A percentile compares a stretch with the other conserved stretches of the same genome.
Conservation (phyloP, 352 stramenopile genomes). For the Nothophytophthora sp. region DNA sequence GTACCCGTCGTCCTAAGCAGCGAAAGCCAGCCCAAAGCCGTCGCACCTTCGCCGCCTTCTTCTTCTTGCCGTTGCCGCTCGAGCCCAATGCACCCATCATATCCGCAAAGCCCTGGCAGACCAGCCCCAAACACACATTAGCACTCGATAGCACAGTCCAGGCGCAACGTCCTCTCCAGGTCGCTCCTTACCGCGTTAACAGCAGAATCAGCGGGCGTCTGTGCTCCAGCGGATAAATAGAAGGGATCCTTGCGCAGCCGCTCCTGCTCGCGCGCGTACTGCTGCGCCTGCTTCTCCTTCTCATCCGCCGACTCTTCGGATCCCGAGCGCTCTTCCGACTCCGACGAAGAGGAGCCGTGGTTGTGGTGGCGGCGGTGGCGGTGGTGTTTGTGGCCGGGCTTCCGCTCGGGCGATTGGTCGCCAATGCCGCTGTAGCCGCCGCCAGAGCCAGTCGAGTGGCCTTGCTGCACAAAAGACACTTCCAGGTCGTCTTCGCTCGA, state of each 20-base stretch:
- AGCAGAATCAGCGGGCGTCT: constrained; percentile 31
- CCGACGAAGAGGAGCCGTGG: constrained; percentile 26
- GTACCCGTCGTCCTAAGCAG: background rate
- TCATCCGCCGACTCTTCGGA: constrained; percentile 42
- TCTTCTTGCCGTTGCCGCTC: constrained; percentile 65
- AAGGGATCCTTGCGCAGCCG: constrained; percentile 79
- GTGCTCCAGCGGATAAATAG: constrained; percentile 58
- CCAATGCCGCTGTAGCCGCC: constrained; percentile 36
- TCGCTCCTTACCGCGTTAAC: constrained; percentile 27
- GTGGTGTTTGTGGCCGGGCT: constrained; percentile 48
- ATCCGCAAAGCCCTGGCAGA: constrained; percentile 61
- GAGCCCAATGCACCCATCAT: constrained; percentile 80
- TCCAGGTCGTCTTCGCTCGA: constrained; percentile 76
- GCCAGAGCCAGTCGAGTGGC: constrained; percentile 27
- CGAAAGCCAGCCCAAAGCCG: background rate
- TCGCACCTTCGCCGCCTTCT: constrained; percentile 60
- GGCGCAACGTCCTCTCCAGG: background rate
- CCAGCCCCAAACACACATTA: constrained; percentile 6
- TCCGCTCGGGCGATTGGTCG: constrained; percentile 43
- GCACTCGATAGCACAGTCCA: background rate
- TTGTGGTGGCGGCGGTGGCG: constrained; percentile 9
- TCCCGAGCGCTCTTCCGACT: constrained; percentile 30
- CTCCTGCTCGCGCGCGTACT: constrained; percentile 60
- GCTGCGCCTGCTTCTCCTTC: constrained; percentile 39
- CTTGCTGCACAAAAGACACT: constrained; percentile 77